Base-by-base conservation (phyloP, 306 rosid genomes). In the Astragalus membranaceus region DNA sequence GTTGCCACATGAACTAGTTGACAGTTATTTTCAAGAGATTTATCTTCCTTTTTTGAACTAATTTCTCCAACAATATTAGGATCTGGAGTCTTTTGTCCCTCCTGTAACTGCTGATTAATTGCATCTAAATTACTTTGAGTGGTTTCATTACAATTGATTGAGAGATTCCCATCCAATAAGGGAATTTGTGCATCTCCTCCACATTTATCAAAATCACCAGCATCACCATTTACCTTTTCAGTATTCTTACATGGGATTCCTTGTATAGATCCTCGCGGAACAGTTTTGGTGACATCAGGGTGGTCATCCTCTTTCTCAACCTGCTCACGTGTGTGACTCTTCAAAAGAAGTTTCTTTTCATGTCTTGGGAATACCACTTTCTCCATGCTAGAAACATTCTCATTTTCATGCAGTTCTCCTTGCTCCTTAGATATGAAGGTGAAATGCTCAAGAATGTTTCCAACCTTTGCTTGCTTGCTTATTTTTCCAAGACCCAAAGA, bases 181-280 rank as follows among this genome's bases (percentile, higher is more conserved):
- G 64, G 75, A 51, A 33, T 44, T 23, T 32, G 70, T 77, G 54
- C 76, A 81, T 83, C 82, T 72, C 65, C 74, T 55, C 54, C 81
- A 72, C n/a, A 60, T 43, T 14, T 77, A 72, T 64, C 70, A 56
- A 55, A 67, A 47, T 55, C 73, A 55, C 15, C 70, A 54, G 43
- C 48, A 55, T 56, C 30, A 26, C 30, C 63, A 41, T 84, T 83
- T 59, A 68, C 73, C 69, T 61, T 39, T 49, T 85, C 81, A 14
- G 50, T 47, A 44, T 39, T 61, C 67, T 42, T 52, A 67, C 15
- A 32, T 10, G 16, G 60, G 65, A 73, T 70, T 39, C 44, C 66
- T 44, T 64, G 72, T 30, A 63, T 39, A 73, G 76, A 63, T 15
- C 33, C 79, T 43, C 36, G 72, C 39, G 16, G 16, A 63, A 36